Evolutionary conservation across 352 stramenopile species (phyloP), one percentile per base, ranked within the genome.

Genomic region (Pilasporangium apinafurcum): DNA sequence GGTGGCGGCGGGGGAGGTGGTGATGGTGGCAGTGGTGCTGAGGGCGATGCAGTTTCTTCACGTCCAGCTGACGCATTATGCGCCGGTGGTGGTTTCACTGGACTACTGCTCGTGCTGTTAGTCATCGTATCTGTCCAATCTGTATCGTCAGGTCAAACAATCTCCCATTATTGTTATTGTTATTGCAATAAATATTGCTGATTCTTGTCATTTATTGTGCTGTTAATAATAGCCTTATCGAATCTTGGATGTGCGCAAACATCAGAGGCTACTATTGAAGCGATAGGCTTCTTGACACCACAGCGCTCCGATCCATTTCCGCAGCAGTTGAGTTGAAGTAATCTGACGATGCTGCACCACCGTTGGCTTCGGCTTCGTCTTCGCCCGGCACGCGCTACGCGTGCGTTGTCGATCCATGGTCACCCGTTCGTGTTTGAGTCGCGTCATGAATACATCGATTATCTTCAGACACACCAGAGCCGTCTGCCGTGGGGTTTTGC

Each of bases 401-500:
- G 70, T 29, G 60, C 48, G 34, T 33, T 85, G 36, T 74, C 65
- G 24, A 64, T 59, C 38, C 44, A 81, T 38, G 65, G 58, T 25
- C 64, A 74, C 41, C 53, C 72, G 57, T 92, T 92, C 57, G 68
- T 72, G 27, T 92, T 92, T 45, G 74, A 86, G 38, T 92, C 80
- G 33, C 68, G 74, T 25, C 69, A 87, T 44, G 80, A 92, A 60
- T 92, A 92, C 60, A 76, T 65, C 35, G 78, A 83, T 22, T 92
- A 89, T 43, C 62, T 92, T 22, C 48, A 69, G 31, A 56, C 56
- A 42, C 63, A 90, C 59, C 80, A 92, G 39, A 87, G 74, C 43
- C 80, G 80, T 14, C 64, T 96, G 41, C 86, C 86, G 8, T 86
- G 72, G 69, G 86, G 86, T 39, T 96, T 96, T 46, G 65, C 63